Conservation (phyloP, 1,284 basidiomycete genomes). For the Rhodotorula sp. region DNA sequence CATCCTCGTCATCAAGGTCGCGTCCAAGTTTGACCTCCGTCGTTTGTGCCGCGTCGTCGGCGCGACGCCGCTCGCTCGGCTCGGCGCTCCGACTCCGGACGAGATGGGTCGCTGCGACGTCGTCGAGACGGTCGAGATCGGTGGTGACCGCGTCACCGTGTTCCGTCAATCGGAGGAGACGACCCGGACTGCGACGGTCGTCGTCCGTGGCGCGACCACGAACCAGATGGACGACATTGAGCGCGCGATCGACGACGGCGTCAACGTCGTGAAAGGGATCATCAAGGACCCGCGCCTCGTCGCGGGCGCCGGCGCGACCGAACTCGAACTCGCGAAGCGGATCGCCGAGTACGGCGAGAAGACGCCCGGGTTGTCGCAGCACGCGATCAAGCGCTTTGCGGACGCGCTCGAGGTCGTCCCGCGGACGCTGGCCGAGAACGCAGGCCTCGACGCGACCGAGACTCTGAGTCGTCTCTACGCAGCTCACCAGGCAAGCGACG, state of each 20-base stretch:
- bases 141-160: constrained; percentile 96
- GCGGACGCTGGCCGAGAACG: constrained; percentile 91
- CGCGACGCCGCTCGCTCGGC: constrained; percentile 90
- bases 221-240: constrained; percentile 95
- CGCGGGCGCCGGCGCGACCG: constrained; percentile 90
- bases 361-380: constrained; percentile 87
- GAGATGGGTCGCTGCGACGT: constrained; percentile 93
- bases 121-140: constrained; percentile 93
- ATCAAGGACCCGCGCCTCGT: constrained; percentile 88
- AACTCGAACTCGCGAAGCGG: constrained; percentile 82
- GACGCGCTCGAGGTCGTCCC: constrained; percentile 90
- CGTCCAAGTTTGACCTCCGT: constrained; percentile 97
- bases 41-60: constrained; percentile 91
- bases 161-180: constrained; percentile 75
- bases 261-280: constrained; percentile 92
- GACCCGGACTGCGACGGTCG: constrained; percentile 78
- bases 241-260: constrained; percentile 93
- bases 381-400: constrained; percentile 88
- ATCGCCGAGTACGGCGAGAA: constrained; percentile 85
- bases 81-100: constrained; percentile 93
- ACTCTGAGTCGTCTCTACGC: constrained; percentile 84
- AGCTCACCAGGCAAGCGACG: constrained; percentile 73
- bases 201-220: constrained; percentile 93
- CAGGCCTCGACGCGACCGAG: constrained; percentile 91
- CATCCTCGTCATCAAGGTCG: constrained; percentile 94